Percentiles rank a stretch among this genome's conserved stretches.
phyloP scores from a whole-genome alignment of 805 yeast species.

The Naumovozyma dairenensis region DNA sequence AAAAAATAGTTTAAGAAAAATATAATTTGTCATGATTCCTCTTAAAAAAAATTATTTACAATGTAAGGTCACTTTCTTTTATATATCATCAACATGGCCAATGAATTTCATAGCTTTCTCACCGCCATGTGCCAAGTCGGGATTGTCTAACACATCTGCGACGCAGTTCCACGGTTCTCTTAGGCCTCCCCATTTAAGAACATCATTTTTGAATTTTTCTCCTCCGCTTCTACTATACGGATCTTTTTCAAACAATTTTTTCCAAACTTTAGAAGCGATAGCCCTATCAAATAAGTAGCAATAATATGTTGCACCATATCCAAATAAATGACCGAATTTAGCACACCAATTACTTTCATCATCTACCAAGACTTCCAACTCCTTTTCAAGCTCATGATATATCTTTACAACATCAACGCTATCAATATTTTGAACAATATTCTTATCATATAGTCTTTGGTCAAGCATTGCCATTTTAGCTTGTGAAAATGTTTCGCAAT shows the following conservation, averaged over 20 bases:
- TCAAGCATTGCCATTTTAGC: conserved; percentile 84
- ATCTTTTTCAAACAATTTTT: conserved; percentile 53
- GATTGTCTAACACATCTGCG: conserved; percentile 64
- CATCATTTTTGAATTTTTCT: conserved; percentile 54
- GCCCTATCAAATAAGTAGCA: conserved; percentile 88
- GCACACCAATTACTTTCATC: conserved; percentile 81
- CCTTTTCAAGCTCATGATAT: conserved; percentile 56
- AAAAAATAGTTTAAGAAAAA: not conserved
- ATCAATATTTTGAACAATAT: conserved; percentile 28
- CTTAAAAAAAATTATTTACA: not conserved
- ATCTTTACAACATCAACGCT: conserved; percentile 48
- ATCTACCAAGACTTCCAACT: conserved; percentile 56
- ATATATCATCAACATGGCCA: conserved; percentile 25
- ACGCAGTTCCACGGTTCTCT: conserved; percentile 81
- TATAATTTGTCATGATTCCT: not conserved
- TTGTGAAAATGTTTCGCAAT: conserved; percentile 77
- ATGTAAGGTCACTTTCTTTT: conserved; percentile 1
- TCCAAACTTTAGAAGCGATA: conserved; percentile 80
- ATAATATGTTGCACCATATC: conserved; percentile 91
- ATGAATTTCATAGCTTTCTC: conserved; percentile 54
- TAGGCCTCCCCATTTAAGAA: conserved; percentile 90
- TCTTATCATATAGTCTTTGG: conserved; percentile 55
- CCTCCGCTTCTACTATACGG: conserved; percentile 73
- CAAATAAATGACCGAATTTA: conserved; percentile 83
- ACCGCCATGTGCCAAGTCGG: conserved; percentile 56